Evolutionary conservation across 1,139 yeast genomes (phyloP), one percentile per base, ranked within the genome.

Genomic region (Debaryomyces coudertii): DNA sequence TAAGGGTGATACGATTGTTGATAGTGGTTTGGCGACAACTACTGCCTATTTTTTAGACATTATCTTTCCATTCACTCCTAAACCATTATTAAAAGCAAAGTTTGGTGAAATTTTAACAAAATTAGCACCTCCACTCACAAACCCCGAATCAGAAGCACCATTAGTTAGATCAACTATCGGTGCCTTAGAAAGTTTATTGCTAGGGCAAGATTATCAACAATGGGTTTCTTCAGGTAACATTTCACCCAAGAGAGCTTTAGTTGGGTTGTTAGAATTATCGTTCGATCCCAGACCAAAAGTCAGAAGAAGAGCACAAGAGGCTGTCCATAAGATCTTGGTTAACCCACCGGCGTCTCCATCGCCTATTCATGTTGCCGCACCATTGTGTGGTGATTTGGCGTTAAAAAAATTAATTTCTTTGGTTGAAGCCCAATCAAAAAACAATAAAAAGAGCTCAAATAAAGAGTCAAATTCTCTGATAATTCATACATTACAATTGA

Each of bases 221-320:
- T 93, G 99, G 99, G 53, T 48, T 9, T 60, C 73, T 4, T 53
- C 62, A 22, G 73, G 73, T 64, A 79, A 79, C 44, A 74, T 88
- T 53, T 85, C 93, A 24, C 96, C 97, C 25, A 80, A 79, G 60
- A 82, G 96, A 69, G 96, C 95, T 22, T 69, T 92, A 51, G 78
- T 82, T 40, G 97, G 96, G 31, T 68, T 95, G 49, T 69, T 93
- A 50, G 92, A 90, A 58, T 76, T 90, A 52, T 80, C 93, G 0
- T 69, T 88, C 45, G 99, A 95, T 64, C 85, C 89, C 37, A 80
- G 99, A 63, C 99, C 99, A 28, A 95, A 95, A 61, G 96, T 95
- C 9, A 83, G 99, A 66, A 90, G 88, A 79, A 83, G 97, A 72
- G 96, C 98, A 1, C 88, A 86, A 56, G 99, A 93, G 48, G 88